phyloP scores from a whole-genome alignment of 2,329 filamentous ascomycete genomes.

The Phialocephala subalpina region DNA sequence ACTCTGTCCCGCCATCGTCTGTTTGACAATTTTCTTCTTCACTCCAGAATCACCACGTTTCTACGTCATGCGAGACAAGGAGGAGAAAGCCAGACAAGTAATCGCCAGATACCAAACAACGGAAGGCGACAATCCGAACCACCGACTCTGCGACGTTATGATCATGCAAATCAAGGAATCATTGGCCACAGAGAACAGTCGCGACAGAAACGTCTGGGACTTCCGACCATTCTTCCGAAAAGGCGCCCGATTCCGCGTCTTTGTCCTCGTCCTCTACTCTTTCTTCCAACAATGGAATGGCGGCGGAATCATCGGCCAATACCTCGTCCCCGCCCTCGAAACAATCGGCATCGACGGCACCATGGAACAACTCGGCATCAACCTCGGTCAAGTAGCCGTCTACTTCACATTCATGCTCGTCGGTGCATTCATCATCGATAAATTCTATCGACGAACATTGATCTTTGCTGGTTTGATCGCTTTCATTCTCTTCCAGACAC shows the following conservation, averaged over 20 bases:
- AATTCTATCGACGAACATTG: constrained; percentile 46
- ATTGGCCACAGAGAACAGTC: constrained; percentile 29
- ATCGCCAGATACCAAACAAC: constrained; percentile 57
- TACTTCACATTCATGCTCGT: constrained; percentile 34
- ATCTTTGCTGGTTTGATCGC: constrained; percentile 53
- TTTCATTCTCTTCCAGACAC: constrained; percentile 54
- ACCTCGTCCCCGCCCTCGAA: constrained; percentile 36
- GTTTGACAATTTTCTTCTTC: constrained; percentile 22
- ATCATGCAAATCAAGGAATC: constrained; percentile 43
- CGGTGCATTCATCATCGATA: constrained; percentile 33
- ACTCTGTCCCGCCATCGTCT: constrained; percentile 38
- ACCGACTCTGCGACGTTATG: constrained; percentile 36
- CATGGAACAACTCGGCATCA: constrained; percentile 32
- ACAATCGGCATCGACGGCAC: constrained; percentile 32
- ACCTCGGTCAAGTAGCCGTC: constrained; percentile 32
- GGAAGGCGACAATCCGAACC: constrained; percentile 41
- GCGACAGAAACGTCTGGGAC: constrained; percentile 52
- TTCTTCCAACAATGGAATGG: constrained; percentile 39
- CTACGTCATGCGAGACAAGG: constrained; percentile 45
- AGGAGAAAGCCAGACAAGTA: constrained; percentile 46
- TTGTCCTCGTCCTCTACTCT: constrained; percentile 54
- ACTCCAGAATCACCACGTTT: constrained; percentile 45
- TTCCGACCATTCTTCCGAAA: constrained; percentile 56
- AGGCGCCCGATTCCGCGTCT: constrained; percentile 51
- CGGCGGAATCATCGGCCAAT: constrained; percentile 39